phyloP scores from a whole-genome alignment of 495 filamentous ascomycete genomes.

The Annulohypoxylon stygium region DNA sequence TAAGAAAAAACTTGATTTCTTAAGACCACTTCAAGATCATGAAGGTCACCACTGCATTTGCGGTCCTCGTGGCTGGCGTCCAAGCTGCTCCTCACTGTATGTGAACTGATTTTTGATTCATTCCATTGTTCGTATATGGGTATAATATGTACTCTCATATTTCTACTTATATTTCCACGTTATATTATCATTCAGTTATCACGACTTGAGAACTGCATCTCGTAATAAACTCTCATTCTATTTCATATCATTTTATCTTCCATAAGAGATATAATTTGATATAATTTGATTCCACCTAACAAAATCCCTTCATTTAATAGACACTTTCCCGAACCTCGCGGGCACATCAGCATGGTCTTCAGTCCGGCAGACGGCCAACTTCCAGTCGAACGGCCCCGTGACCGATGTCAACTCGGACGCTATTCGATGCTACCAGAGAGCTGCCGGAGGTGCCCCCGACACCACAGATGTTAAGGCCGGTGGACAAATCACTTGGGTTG shows the following conservation, averaged over 20 bases:
- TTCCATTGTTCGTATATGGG: too few species aligned
- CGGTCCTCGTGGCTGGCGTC: conserved; percentile 50
- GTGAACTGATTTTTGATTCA: conserved; percentile 23
- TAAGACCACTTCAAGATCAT: conserved; percentile 43
- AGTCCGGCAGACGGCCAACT: conserved; percentile 63
- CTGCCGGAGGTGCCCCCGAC: conserved; percentile 54
- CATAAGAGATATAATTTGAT: background rate
- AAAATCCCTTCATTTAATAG: conserved; percentile 35
- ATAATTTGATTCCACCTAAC: conserved; percentile 32
- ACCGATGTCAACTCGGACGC: conserved; percentile 62
- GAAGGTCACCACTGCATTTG: conserved; percentile 54
- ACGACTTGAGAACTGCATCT: background rate
- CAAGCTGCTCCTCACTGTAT: conserved; percentile 60
- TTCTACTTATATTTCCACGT: background rate
- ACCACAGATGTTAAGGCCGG: conserved; percentile 63
- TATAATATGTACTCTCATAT: too few species aligned
- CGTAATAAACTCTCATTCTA: background rate
- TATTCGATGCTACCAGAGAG: conserved; percentile 66
- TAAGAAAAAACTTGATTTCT: background rate
- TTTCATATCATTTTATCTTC: background rate
- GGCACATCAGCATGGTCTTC: conserved; percentile 62
- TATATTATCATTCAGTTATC: background rate
- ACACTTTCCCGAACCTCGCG: conserved; percentile 52
- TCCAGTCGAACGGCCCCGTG: conserved; percentile 65
- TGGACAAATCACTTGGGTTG: conserved; percentile 58